These are phyloP conservation scores for Coemansia sp. DNA, from an alignment of 192 early-diverging fungal species.

Conservation along the genomic window DNA sequence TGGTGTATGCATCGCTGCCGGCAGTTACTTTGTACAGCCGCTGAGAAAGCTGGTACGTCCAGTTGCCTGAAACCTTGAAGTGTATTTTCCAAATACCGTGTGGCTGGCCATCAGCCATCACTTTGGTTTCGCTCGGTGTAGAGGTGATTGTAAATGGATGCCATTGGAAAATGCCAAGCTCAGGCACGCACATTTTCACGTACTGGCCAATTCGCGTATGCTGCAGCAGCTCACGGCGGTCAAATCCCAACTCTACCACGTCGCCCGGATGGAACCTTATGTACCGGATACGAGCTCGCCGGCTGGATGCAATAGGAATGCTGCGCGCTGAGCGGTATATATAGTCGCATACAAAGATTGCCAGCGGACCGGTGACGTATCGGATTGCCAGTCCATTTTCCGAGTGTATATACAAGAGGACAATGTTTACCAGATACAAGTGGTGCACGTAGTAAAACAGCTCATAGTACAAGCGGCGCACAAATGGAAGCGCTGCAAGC, in stretches of 20 bases:
- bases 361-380: slow-evolving; percentile 43
- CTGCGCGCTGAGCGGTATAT: slow-evolving; percentile 64
- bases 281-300: slow-evolving; percentile 59
- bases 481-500: slow-evolving; percentile 55
- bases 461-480: slow-evolving; percentile 68
- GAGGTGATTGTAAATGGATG: slow-evolving; percentile 81
- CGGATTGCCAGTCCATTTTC: slow-evolving; percentile 57
- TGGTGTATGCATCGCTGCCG: slow-evolving; percentile 45
- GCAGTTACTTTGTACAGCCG: slow-evolving; percentile 55
- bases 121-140: slow-evolving; percentile 70
- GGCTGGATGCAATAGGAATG: slow-evolving; percentile 41
- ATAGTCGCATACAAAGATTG: slow-evolving; percentile 55
- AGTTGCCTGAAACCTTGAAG: slow-evolving; percentile 75
- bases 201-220: slow-evolving; percentile 68
- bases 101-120: slow-evolving; percentile 52
- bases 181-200: slow-evolving; percentile 72
- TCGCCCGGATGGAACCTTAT: slow-evolving; percentile 73
- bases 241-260: slow-evolving; percentile 71
- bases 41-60: slow-evolving; percentile 67
- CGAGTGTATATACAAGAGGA: slow-evolving; percentile 68
- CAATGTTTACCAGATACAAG: slow-evolving; percentile 69
- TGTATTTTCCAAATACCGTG: slow-evolving; percentile 63
- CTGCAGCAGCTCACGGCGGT: slow-evolving; percentile 55
- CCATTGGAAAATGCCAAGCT: slow-evolving; percentile 73
- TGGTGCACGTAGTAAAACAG: slow-evolving; percentile 83